phyloP scores from a whole-genome alignment of 2,329 filamentous ascomycete species.

The Epicoccum nigrum region DNA sequence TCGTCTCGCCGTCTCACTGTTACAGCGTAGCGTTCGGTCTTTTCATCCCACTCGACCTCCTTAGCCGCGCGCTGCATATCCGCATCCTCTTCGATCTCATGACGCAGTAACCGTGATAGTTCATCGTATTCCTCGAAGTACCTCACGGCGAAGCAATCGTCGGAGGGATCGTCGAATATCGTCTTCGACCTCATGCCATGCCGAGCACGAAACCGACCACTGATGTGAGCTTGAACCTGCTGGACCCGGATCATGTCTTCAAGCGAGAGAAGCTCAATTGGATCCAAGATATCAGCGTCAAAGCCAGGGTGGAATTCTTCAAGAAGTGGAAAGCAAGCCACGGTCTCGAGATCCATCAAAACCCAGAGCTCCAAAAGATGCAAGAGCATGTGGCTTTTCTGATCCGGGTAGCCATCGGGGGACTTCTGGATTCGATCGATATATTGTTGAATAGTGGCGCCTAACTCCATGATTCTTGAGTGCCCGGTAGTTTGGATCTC shows the following conservation, averaged over 20 bases:
- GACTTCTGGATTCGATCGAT: conserved; percentile 18
- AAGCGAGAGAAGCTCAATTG: conserved; percentile 57
- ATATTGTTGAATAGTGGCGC: conserved; percentile 41
- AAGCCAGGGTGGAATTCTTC: conserved; percentile 60
- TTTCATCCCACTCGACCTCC: conserved; percentile 46
- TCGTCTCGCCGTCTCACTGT: conserved; percentile 20
- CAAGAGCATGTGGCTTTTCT: conserved; percentile 61
- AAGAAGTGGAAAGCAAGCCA: conserved; percentile 55
- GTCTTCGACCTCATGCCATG: conserved; percentile 34
- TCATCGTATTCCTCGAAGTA: conserved; percentile 51
- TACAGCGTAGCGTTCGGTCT: conserved; percentile 27
- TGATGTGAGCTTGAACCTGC: conserved; percentile 58
- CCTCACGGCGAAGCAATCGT: conserved; percentile 54
- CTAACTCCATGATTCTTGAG: conserved; percentile 44
- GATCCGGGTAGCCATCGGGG: conserved; percentile 56
- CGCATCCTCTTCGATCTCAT: conserved; percentile 46
- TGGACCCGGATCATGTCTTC: conserved; percentile 60
- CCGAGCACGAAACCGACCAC: conserved; percentile 40
- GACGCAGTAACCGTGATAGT: conserved; percentile 38
- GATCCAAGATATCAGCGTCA: conserved; percentile 57
- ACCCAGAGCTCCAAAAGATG: conserved; percentile 65
- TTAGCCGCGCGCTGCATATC: conserved; percentile 41
- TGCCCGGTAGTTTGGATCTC: not conserved
- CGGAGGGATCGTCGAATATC: conserved; percentile 55
- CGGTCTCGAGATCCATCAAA: conserved; percentile 59